A percentile compares a stretch with the other conserved stretches of the same genome.
Conservation (phyloP, 2,329 filamentous ascomycete genomes). For the Knufia petricola region DNA sequence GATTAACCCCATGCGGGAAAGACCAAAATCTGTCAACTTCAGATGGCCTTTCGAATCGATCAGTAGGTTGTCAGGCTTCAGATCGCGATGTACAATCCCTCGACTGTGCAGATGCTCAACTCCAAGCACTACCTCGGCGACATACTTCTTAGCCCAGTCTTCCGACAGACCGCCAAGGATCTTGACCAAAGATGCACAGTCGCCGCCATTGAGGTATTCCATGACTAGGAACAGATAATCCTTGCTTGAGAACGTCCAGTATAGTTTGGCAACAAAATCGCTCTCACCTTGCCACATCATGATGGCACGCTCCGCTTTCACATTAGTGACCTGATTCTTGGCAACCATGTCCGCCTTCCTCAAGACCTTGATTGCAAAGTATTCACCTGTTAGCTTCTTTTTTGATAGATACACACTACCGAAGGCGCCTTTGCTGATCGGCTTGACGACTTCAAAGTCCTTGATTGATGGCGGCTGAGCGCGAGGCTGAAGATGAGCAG, state of each 20-base stretch:
- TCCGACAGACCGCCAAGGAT: conserved; percentile 83
- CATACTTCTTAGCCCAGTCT: conserved; percentile 96
- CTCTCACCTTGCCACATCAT: conserved; percentile 99
- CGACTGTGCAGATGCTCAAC: conserved; percentile 91
- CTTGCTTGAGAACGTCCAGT: conserved; percentile 99
- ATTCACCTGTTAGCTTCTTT: conserved; percentile 96
- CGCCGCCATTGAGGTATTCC: conserved; percentile 96
- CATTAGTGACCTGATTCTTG: conserved; percentile 98
- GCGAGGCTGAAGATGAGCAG: conserved; percentile 72
- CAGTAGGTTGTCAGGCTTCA: conserved; percentile 93
- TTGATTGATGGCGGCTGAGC: conserved; percentile 94
- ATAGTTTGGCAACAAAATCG: conserved; percentile 96
- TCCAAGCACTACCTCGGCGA: conserved; percentile 92
- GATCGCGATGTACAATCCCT: conserved; percentile 89
- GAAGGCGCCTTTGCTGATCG: conserved; percentile 97
- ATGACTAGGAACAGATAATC: conserved; percentile 98
- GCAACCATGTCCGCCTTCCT: conserved; percentile 99
- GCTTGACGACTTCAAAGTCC: conserved; percentile 98
- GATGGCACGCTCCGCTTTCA: conserved; percentile 95
- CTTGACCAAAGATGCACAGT: conserved; percentile 94
- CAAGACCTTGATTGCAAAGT: conserved; percentile 95
- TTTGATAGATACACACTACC: conserved; percentile 96
- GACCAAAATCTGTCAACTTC: conserved; percentile 93
- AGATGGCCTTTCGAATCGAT: conserved; percentile 96
- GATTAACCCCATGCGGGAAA: conserved; percentile 93